phyloP scores from a whole-genome alignment of 73 alveolate genomes.

The Blepharisma japonicum region DNA sequence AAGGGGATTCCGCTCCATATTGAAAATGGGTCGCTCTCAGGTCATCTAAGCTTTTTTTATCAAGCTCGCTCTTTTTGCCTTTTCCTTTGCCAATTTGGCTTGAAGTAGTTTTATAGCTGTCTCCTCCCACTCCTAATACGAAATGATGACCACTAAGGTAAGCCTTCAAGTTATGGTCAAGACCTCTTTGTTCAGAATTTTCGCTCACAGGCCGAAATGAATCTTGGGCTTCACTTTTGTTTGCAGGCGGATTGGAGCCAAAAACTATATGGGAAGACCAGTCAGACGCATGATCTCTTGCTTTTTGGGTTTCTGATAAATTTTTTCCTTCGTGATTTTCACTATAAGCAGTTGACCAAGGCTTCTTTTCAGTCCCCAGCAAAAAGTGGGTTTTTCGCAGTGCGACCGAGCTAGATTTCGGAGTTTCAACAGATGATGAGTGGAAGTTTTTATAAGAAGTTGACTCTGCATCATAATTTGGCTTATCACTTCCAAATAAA shows the following conservation, averaged over 20 bases:
- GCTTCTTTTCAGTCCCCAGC: not conserved
- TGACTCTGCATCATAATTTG: not conserved
- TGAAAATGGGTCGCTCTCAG: not conserved
- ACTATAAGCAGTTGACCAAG: not conserved
- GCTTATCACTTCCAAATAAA: not conserved
- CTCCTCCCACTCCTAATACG: not conserved
- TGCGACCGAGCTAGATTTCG: not conserved
- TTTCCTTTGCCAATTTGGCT: not conserved
- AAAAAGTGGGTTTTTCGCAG: not conserved
- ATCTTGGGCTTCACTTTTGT: not conserved
- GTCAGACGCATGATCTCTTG: not conserved
- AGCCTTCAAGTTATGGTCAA: not conserved
- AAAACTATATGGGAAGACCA: conserved; percentile 16
- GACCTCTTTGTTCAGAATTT: not conserved
- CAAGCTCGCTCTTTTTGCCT: not conserved
- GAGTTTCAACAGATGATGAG: not conserved
- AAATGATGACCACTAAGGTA: conserved; percentile 10
- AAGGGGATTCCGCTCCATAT: not conserved
- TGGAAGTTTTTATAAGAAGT: not conserved
- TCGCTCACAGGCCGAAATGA: not conserved
- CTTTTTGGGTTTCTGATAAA: not conserved
- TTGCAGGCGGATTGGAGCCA: not conserved
- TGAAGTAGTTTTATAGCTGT: conserved; percentile 8
- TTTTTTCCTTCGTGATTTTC: not conserved
- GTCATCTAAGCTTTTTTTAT: not conserved